Evolutionary conservation across 2,329 filamentous ascomycete genomes (phyloP), one percentile per base, ranked within the genome.

Genomic region (Lasiodiplodia hormozganensis): DNA sequence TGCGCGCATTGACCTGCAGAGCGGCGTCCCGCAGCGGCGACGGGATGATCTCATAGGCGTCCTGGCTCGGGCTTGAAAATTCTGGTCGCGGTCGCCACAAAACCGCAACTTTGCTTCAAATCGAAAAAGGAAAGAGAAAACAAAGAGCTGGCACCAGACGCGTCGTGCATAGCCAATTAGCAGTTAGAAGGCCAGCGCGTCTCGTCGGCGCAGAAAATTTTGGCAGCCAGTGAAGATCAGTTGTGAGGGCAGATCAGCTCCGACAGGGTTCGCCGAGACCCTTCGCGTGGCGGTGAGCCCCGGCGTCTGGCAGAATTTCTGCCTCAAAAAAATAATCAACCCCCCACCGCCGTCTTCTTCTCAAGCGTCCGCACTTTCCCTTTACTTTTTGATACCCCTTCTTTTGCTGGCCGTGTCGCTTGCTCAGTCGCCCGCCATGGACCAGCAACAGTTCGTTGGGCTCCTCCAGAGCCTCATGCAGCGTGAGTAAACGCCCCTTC

Each of bases 391-490:
- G 64, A 67, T 67, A 69, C 68, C 64, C 65, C 28, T 57, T 43
- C 49, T 47, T 47, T 36, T 58, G 47, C 51, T 49, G 49, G 65
- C 56, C 56, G 56, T 62, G 40, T 62, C 23, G 65, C 40, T 31
- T 62, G 56, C 25, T 60, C 57, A 62, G 34, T 54, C 49, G 23
- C 66, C 23, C 31, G 43, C 70, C 76, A 94, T 94, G 92, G 90
- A 94, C 81, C 87, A 92, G 80, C 90, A 93, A 81, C 89, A 92
- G 83, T 94, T 97, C 79, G 87, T 96, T 74, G 87, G 91, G 84
- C 89, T 97, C 83, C 88, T 97, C 79, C 89, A 96, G 86, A 90
- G 92, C 83, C 90, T 95, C 76, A 88, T 97, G 82, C 89, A 93
- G 80, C 94, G 93, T 96, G 84, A 84, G 92, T 89, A 62, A 67